phyloP scores from a whole-genome alignment of 2,329 filamentous ascomycete genomes.

The Ceratocystis alfenasii region DNA sequence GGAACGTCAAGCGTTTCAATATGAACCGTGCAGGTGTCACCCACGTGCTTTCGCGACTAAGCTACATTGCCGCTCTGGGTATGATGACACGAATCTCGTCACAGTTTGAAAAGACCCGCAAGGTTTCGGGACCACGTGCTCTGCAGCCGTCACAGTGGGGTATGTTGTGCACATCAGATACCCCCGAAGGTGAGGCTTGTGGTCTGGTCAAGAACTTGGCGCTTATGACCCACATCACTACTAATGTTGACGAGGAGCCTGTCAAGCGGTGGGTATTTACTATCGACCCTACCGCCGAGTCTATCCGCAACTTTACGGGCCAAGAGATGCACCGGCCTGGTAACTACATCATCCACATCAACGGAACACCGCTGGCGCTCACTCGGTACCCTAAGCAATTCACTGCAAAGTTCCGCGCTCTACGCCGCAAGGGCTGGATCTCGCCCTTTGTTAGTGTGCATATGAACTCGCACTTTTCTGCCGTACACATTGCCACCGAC shows the following conservation, averaged over 20 bases:
- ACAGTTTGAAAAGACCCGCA: constrained; percentile 97
- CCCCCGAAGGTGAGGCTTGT: constrained; percentile 95
- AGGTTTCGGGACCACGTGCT: constrained; percentile 89
- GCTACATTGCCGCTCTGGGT: constrained; percentile 89
- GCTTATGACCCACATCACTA: constrained; percentile 98
- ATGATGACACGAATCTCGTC: constrained; percentile 99
- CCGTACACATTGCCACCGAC: constrained; percentile 91
- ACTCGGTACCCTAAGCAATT: constrained; percentile 81
- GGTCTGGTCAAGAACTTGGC: constrained; percentile 96
- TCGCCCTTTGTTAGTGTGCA: constrained; percentile 96
- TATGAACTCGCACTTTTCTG: constrained; percentile 83
- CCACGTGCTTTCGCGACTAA: constrained; percentile 86
- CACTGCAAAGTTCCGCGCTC: constrained; percentile 68
- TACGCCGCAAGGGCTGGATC: constrained; percentile 79
- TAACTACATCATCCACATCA: constrained; percentile 83
- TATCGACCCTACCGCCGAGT: constrained; percentile 71
- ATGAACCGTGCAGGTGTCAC: constrained; percentile 98
- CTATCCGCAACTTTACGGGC: constrained; percentile 58
- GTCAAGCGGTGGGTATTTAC: constrained; percentile 78
- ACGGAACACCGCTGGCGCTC: constrained; percentile 83
- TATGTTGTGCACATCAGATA: constrained; percentile 95
- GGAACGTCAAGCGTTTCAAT: constrained; percentile 94
- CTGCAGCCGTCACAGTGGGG: constrained; percentile 96
- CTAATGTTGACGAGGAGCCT: constrained; percentile 84
- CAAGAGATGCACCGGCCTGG: constrained; percentile 76